Conservation (phyloP, 805 yeast genomes). For the Kodamaea restingae region DNA sequence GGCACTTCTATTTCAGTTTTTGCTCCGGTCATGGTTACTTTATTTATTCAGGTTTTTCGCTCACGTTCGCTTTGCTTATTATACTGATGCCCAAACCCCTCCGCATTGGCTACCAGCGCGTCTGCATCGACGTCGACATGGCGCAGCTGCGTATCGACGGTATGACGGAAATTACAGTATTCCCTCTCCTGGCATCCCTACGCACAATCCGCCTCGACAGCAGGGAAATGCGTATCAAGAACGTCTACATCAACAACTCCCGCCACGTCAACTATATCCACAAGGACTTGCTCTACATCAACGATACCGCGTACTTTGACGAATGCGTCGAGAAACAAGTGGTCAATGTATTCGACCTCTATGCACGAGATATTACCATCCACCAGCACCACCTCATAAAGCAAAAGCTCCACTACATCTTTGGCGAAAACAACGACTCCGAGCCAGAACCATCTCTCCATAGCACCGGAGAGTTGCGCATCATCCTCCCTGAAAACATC, state of each 20-base stretch:
- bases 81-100: constrained; percentile 33
- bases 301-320: constrained; percentile 29
- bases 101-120: constrained; percentile 79
- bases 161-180: constrained; percentile 74
- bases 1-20: no score
- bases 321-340: constrained; percentile 21
- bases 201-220: constrained; percentile 71
- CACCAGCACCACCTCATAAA: constrained; percentile 59
- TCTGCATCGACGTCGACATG: constrained; percentile 75
- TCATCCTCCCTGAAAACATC: constrained; percentile 62
- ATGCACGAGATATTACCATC: constrained; percentile 37
- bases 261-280: constrained; percentile 52
- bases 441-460: no score
- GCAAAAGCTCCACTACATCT: constrained; percentile 49
- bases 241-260: constrained; percentile 57
- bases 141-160: constrained; percentile 59
- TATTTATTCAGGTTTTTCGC: no score
- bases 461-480: constrained; percentile 62
- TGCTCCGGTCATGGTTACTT: no score
- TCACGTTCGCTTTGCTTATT: constrained; percentile 5
- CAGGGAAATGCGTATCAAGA: constrained; percentile 63
- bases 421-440: constrained; percentile 44
- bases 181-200: constrained; percentile 62
- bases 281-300: constrained; percentile 48
- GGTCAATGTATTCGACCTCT: constrained; percentile 40